These are phyloP conservation scores for Phialemoniopsis sp. DNA, from an alignment of 2,329 filamentous ascomycete species.

Conservation along the genomic window DNA sequence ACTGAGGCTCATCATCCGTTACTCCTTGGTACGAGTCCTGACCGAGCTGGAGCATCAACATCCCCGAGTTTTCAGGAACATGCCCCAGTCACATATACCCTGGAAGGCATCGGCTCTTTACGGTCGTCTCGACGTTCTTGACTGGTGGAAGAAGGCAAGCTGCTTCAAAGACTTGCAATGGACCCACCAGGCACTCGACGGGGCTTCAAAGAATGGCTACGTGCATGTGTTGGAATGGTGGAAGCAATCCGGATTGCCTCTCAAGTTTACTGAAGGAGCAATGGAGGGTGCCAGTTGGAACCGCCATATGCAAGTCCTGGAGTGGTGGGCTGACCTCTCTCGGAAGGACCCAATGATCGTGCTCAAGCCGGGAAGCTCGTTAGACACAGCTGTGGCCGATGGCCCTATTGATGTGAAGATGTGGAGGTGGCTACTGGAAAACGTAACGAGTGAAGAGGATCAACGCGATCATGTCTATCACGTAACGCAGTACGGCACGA, in stretches of 20 bases:
- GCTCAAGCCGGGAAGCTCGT: conserved; percentile 78
- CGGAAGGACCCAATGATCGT: conserved; percentile 49
- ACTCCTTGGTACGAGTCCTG: conserved; percentile 76
- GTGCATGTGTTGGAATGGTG: conserved; percentile 90
- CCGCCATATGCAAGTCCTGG: conserved; percentile 79
- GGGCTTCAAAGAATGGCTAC: conserved; percentile 81
- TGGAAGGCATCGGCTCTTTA: conserved; percentile 87
- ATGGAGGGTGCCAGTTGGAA: conserved; percentile 84
- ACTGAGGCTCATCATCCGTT: conserved; percentile 87
- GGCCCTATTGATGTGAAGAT: too few relatives aligned
- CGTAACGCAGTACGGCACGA: conserved; percentile 80
- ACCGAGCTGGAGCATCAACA: conserved; percentile 60
- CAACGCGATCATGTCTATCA: conserved; percentile 22
- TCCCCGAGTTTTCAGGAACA: conserved; percentile 76
- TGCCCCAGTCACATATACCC: conserved; percentile 79
- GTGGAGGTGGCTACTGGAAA: conserved; percentile 77
- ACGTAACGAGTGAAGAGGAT: conserved; percentile 64
- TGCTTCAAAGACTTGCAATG: conserved; percentile 86
- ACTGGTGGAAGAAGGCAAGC: conserved; percentile 85
- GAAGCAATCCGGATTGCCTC: conserved; percentile 66
- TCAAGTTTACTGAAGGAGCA: conserved; percentile 83
- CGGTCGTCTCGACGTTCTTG: conserved; percentile 76
- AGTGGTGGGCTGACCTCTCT: conserved; percentile 83
- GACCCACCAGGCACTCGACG: conserved; percentile 78
- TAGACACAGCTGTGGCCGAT: conserved; percentile 67